phyloP scores from a whole-genome alignment of 768 basidiomycete genomes.

The Trametes punicea region DNA sequence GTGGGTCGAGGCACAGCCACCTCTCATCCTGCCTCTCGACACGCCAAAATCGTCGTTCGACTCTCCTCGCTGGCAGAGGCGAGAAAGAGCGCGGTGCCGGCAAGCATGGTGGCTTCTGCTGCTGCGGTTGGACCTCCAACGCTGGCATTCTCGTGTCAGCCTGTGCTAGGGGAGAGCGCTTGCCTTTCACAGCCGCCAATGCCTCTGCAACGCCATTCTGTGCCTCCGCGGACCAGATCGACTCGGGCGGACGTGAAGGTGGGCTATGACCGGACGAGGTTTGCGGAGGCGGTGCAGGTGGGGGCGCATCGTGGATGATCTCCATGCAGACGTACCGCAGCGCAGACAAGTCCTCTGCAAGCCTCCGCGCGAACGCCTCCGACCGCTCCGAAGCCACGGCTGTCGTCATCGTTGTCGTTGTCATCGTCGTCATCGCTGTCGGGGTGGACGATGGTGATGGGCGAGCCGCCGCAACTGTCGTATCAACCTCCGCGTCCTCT shows the following conservation, averaged over 20 bases:
- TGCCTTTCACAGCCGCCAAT: not conserved
- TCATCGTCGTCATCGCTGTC: not conserved
- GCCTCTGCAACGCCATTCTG: conserved; percentile 1
- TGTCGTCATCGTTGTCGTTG: not conserved
- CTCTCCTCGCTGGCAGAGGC: not conserved
- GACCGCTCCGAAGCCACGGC: not conserved
- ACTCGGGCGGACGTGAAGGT: not conserved
- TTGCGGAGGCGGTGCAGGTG: not conserved
- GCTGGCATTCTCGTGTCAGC: no score
- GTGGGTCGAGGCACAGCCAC: conserved; percentile 12
- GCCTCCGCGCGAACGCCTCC: not conserved
- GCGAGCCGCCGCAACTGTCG: not conserved
- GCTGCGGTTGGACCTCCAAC: no score
- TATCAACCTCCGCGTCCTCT: not conserved
- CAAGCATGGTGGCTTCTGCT: no score
- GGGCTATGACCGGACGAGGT: not conserved
- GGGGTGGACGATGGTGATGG: not conserved
- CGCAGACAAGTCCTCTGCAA: conserved; percentile 6
- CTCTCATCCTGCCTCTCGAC: conserved; percentile 2
- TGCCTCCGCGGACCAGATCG: conserved; percentile 5
- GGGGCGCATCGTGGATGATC: conserved; percentile 10
- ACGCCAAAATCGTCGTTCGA: conserved; percentile 13
- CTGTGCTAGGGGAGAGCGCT: not conserved
- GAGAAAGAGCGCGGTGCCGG: not conserved
- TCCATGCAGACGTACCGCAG: conserved; percentile 12